phyloP scores from a whole-genome alignment of 2,329 filamentous ascomycete genomes.

The Talaromyces sp. region DNA sequence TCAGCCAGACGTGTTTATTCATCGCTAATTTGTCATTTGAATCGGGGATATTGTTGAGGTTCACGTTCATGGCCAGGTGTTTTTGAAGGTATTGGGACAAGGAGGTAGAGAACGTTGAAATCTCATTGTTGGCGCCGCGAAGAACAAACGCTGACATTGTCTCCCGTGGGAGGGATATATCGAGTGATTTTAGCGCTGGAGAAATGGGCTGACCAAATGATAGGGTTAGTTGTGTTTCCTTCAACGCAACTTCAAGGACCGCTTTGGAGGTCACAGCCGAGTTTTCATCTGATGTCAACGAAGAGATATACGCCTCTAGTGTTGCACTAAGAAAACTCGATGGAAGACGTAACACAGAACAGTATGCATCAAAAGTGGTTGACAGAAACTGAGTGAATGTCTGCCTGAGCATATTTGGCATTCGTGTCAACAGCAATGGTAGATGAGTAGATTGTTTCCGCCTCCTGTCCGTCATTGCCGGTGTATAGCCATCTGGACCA shows the following conservation, averaged over 20 bases:
- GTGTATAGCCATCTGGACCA: conserved; percentile 21
- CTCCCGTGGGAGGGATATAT: conserved; percentile 29
- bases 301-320: conserved; percentile 36
- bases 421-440: conserved; percentile 48
- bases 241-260: conserved; percentile 28
- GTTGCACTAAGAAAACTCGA: conserved; percentile 42
- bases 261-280: conserved; percentile 4
- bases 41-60: conserved; percentile 20
- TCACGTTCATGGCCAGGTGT: conserved; percentile 37
- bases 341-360: conserved; percentile 40
- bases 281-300: conserved; percentile 8
- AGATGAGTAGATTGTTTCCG: conserved; percentile 42
- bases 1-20: conserved; percentile 28
- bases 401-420: conserved; percentile 47
- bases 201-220: conserved; percentile 32
- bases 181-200: conserved; percentile 30
- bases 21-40: neutral
- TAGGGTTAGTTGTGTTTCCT: conserved; percentile 37
- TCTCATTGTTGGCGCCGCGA: conserved; percentile 13
- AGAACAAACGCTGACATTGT: conserved; percentile 20
- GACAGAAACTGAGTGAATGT: conserved; percentile 47
- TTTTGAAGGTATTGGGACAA: conserved; percentile 32
- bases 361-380: conserved; percentile 48
- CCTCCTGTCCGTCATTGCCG: conserved; percentile 1
- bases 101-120: conserved; percentile 20